phyloP scores from a whole-genome alignment of 495 filamentous ascomycete genomes.

The Hyaloscypha hepaticicola region DNA sequence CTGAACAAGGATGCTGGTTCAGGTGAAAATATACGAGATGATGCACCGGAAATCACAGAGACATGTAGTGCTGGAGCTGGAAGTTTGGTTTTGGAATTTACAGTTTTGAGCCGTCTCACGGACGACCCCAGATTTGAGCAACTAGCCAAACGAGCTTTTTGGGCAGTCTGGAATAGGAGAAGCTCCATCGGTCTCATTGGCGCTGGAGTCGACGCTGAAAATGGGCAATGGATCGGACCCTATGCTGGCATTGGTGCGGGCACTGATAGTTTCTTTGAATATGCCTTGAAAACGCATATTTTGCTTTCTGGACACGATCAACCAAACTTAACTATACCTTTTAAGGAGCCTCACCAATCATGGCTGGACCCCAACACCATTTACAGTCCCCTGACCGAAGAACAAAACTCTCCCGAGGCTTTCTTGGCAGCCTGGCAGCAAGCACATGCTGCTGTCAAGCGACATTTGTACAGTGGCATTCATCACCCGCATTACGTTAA shows the following conservation, averaged over 20 bases:
- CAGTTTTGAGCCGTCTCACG: constrained; percentile 83
- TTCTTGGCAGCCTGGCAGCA: constrained; percentile 86
- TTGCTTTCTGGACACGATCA: constrained; percentile 70
- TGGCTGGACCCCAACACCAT: constrained; percentile 56
- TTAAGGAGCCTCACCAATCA: constrained; percentile 26
- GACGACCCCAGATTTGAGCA: constrained; percentile 85
- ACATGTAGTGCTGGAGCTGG: constrained; percentile 96
- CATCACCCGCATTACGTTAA: constrained; percentile 89
- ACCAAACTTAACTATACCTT: constrained; percentile 43
- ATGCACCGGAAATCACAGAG: constrained; percentile 64
- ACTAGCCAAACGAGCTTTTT: constrained; percentile 87
- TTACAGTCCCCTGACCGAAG: constrained; percentile 58
- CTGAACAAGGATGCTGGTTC: constrained; percentile 48
- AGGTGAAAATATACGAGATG: constrained; percentile 30
- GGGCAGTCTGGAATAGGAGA: constrained; percentile 87
- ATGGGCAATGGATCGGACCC: constrained; percentile 82
- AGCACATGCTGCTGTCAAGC: constrained; percentile 79
- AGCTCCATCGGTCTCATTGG: constrained; percentile 87
- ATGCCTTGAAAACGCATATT: constrained; percentile 91
- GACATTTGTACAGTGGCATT: constrained; percentile 73
- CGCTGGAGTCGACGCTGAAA: constrained; percentile 88
- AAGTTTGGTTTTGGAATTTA: constrained; percentile 90
- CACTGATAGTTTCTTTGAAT: constrained; percentile 97
- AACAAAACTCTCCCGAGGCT: constrained; percentile 68
- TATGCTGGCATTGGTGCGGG: constrained; percentile 93